Base-by-base conservation (phyloP, 2,329 filamentous ascomycete genomes). In the Colletotrichum sp. region DNA sequence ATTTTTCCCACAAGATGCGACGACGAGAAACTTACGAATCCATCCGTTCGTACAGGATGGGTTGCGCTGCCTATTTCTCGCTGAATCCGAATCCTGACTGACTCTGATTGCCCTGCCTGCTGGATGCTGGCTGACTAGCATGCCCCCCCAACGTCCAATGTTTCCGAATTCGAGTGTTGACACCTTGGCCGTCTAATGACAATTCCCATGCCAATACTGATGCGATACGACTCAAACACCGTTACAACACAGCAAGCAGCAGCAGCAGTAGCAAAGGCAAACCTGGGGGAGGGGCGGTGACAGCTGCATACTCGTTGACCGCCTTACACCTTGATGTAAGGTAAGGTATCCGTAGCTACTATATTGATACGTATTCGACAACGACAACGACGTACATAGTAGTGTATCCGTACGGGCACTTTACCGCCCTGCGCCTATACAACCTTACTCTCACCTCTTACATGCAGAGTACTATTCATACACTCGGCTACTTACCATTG, bases 111-210 rank as follows among this genome's bases (percentile, higher is more conserved):
- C 58, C 36, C 3, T 65, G 65, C 38, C 28, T 70, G n/a, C 71
- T 69, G 38, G 59, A 12, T 55, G 38, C 55, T 56, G 58, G 55
- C 63, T 73, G 73, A 73, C 73, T 73, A 73, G 56, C 26, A 18
- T 43, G 32, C 63, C 43, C 18, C 69, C 62, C 72, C 62, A 75
- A 59, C 69, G 58, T 59, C 36, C 69, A 73, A 73, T 73, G 69
- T 75, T 63, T 75, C 73, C 38, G 32, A 72, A 65, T 48, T 48
- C 55, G 10, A 62, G 63, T 38, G 34, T 61, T 66, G 72, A 71
- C 68, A 65, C 68, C 61, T 61, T 43, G 61, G 34, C 61, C 59
- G 68, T 66, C 68, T 21, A 74, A 61, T 61, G 43, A 48, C 56
- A 73, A 62, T 58, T 55, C 61, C 68, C 64, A 36, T 66, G 55